Percentiles rank a stretch among this genome's conserved stretches.
Evolutionary conservation across 768 basidiomycete species (phyloP).

Genomic region (Boletus rubescentipes): DNA sequence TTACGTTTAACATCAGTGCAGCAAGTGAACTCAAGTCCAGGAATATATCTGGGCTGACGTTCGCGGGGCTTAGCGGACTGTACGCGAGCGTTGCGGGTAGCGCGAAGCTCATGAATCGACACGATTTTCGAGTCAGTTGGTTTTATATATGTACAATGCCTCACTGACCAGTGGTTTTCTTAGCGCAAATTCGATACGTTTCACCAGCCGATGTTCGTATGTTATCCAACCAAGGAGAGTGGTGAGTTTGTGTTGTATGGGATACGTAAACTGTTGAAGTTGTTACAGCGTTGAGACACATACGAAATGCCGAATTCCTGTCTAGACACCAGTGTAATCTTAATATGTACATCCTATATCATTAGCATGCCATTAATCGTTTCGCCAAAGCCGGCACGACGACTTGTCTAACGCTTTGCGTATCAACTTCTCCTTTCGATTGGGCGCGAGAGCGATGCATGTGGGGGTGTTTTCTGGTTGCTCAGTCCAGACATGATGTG

Average conservation of each 20-base stretch:
- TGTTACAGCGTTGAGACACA: conserved; percentile 25
- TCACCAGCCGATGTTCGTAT: conserved; percentile 47
- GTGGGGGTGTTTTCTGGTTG: conserved; percentile 44
- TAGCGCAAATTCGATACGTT: conserved; percentile 48
- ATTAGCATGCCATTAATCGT: conserved; percentile 6
- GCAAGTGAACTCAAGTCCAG: conserved; percentile 39
- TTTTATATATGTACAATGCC: background rate
- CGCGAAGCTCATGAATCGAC: conserved; percentile 41
- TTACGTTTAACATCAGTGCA: conserved; percentile 52
- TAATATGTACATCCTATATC: background rate
- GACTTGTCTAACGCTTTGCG: conserved; percentile 43
- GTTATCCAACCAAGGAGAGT: conserved; percentile 45
- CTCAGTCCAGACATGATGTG: conserved; percentile 43
- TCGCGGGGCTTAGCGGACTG: conserved; percentile 43
- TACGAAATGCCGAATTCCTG: background rate
- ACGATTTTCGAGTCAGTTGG: conserved; percentile 44
- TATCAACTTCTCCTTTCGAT: conserved; percentile 36
- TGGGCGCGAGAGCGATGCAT: conserved; percentile 45
- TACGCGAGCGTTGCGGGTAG: conserved; percentile 41
- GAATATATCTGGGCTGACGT: conserved; percentile 49
- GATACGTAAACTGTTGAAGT: conserved; percentile 42
- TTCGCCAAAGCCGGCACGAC: conserved; percentile 39
- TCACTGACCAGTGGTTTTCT: background rate
- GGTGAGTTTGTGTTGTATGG: conserved; percentile 42
- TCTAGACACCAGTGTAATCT: background rate